These are phyloP conservation scores for Solanum habrochaites DNA, from an alignment of 257 asterid genomes.

Conservation along the genomic window DNA sequence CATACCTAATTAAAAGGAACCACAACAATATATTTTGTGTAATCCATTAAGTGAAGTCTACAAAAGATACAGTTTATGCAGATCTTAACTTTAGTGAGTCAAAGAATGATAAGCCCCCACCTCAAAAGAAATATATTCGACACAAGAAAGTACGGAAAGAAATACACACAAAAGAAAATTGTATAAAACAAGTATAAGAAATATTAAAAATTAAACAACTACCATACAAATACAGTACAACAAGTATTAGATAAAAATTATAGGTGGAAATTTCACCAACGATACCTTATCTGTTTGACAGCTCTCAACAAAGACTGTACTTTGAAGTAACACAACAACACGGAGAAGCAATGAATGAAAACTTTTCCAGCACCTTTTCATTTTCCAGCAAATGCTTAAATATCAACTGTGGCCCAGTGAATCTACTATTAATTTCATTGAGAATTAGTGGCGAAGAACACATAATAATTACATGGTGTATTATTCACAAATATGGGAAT, in stretches of 20 bases:
- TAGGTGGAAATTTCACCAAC: not conserved
- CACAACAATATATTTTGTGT: not conserved
- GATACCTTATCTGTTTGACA: not conserved
- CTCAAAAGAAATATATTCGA: not conserved
- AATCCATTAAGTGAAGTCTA: not conserved
- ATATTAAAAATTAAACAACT: not conserved
- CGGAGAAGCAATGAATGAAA: not conserved
- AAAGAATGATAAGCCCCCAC: not conserved
- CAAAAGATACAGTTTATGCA: not conserved
- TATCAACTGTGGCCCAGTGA: not conserved
- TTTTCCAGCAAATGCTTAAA: not conserved
- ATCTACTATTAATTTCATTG: conserved; percentile 1
- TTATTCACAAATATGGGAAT: not conserved
- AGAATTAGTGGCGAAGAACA: conserved; percentile 1
- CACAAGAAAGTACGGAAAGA: not conserved
- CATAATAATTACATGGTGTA: not conserved
- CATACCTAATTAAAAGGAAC: not conserved
- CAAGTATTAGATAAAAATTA: not conserved
- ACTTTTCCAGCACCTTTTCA: not conserved
- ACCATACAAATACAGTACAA: not conserved
- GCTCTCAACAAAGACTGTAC: not conserved
- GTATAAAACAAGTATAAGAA: not conserved
- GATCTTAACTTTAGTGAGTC: not conserved
- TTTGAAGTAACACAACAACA: not conserved
- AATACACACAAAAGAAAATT: not conserved